phyloP scores from a whole-genome alignment of 768 basidiomycete species.

The Dentipellis fragilis region DNA sequence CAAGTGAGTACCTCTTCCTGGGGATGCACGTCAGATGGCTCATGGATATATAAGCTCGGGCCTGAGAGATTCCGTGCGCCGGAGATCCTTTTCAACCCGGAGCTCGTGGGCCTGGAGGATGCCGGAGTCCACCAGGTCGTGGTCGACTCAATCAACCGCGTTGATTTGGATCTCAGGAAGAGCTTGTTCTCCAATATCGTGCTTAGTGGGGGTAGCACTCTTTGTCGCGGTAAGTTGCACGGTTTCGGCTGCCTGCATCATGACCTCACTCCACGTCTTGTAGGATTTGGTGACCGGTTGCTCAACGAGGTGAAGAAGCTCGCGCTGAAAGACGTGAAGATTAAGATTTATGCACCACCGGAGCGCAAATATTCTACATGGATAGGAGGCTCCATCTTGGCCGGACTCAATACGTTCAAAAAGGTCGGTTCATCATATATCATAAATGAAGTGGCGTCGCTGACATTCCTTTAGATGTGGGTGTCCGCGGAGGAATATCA shows the following conservation, averaged over 20 bases:
- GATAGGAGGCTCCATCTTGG: slow-evolving; percentile 96
- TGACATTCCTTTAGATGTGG: slow-evolving; percentile 72
- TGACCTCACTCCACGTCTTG: background rate
- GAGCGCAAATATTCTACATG: slow-evolving; percentile 97
- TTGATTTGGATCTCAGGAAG: slow-evolving; percentile 94
- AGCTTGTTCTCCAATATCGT: slow-evolving; percentile 95
- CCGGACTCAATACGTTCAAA: slow-evolving; percentile 94
- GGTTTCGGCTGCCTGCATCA: background rate
- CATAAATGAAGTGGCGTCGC: background rate
- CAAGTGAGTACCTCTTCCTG: slow-evolving; percentile 42
- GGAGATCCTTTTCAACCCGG: slow-evolving; percentile 96
- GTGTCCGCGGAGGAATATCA: slow-evolving; percentile 98
- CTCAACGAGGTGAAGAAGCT: slow-evolving; percentile 95
- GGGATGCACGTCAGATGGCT: slow-evolving; percentile 4
- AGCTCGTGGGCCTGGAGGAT: slow-evolving; percentile 92
- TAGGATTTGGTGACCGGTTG: slow-evolving; percentile 92
- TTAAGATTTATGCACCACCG: slow-evolving; percentile 99
- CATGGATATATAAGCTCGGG: slow-evolving; percentile 53
- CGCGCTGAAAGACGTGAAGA: slow-evolving; percentile 91
- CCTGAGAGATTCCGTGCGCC: slow-evolving; percentile 94
- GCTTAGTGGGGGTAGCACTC: slow-evolving; percentile 90
- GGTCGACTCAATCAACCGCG: slow-evolving; percentile 94
- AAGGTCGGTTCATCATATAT: slow-evolving; percentile 46
- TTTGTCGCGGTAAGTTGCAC: slow-evolving; percentile 68
- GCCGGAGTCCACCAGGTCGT: slow-evolving; percentile 97